Conservation (phyloP, 495 filamentous ascomycete species). For the Apiosordaria backusii region DNA sequence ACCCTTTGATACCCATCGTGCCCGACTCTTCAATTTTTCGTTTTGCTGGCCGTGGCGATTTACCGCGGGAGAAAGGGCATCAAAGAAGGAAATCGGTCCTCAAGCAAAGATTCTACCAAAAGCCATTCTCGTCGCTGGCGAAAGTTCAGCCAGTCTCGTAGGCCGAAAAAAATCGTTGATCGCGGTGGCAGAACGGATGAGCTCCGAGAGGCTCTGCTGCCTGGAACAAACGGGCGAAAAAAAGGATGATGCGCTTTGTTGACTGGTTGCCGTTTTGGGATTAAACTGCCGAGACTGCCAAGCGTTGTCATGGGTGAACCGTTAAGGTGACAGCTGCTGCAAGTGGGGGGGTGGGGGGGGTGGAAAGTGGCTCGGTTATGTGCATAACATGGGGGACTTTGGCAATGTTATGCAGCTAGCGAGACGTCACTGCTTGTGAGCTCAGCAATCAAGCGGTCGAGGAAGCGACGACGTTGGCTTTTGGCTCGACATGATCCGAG, state of each 20-base stretch:
- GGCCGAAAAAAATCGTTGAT: background rate
- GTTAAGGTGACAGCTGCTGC: background rate
- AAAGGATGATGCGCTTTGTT: conserved; percentile 25
- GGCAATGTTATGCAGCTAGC: background rate
- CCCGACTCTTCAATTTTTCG: background rate
- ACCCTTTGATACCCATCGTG: conserved; percentile 63
- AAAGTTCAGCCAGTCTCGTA: background rate
- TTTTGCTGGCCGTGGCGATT: background rate
- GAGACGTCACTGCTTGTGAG: background rate
- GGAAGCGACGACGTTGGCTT: background rate
- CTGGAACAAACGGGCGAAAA: background rate
- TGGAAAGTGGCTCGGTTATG: background rate
- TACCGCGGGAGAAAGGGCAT: background rate
- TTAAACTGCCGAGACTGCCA: background rate
- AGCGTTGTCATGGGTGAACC: conserved; percentile 21
- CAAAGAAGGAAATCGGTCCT: background rate
- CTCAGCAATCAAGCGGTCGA: background rate
- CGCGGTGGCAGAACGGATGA: background rate
- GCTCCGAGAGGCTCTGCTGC: background rate
- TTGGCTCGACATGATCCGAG: background rate
- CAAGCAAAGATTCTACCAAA: background rate
- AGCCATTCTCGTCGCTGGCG: background rate
- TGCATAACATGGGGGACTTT: background rate
- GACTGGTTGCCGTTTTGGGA: conserved; percentile 29
- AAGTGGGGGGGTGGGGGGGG: background rate